These are phyloP conservation scores for Choricystis sp. DNA, from an alignment of 139 green algal genomes.

Conservation along the genomic window DNA sequence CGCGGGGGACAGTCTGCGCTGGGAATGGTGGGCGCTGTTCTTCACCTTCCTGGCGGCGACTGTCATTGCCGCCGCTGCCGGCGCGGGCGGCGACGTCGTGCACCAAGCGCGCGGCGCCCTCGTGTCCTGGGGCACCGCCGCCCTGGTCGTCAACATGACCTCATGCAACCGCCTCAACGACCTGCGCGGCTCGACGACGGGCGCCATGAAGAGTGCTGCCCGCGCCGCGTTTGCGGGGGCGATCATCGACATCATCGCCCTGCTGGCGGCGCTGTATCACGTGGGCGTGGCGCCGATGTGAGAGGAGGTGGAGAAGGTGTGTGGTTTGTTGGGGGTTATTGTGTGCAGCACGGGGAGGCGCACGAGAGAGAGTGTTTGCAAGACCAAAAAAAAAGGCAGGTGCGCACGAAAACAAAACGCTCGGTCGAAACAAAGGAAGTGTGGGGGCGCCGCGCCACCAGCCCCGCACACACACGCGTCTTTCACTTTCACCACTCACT, in stretches of 20 bases:
- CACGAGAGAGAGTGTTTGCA: too few relatives aligned
- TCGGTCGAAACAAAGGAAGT: too few relatives aligned
- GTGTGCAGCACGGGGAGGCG: too few relatives aligned
- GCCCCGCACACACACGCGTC: too few relatives aligned
- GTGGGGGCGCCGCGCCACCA: too few relatives aligned
- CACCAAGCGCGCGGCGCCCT: not conserved
- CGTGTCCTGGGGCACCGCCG: not conserved
- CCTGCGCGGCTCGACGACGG: not conserved
- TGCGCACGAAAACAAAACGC: too few relatives aligned
- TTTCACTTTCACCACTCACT: too few relatives aligned
- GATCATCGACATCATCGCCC: not conserved
- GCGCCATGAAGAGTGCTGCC: not conserved
- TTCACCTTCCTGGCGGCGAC: not conserved
- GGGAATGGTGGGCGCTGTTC: not conserved
- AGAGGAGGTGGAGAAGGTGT: too few relatives aligned
- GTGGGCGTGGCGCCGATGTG: not conserved
- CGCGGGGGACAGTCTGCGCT: not conserved
- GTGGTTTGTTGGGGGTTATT: too few relatives aligned
- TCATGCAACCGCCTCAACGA: not conserved
- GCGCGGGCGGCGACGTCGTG: not conserved
- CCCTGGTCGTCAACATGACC: not conserved
- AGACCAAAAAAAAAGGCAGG: too few relatives aligned
- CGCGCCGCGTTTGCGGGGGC: too few relatives aligned
- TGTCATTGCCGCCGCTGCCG: not conserved
- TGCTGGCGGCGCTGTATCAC: not conserved